A percentile compares a stretch with the other conserved stretches of the same genome.
phyloP scores from a whole-genome alignment of 257 asterid species.

The Solanum acaule region DNA sequence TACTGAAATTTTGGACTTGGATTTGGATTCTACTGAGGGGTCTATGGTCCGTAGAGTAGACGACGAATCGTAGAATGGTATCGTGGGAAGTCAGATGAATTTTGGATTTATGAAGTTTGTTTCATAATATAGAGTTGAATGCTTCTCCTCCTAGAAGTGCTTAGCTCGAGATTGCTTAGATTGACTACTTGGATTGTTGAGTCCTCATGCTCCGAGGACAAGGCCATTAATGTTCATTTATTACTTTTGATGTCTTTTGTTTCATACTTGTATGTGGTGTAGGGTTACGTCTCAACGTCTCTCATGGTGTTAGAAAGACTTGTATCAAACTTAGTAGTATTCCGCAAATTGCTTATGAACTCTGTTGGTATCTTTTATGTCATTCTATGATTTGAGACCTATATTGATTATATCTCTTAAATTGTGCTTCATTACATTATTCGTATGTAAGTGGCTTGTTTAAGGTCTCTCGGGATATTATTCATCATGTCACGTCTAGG shows the following conservation, averaged over 20 bases:
- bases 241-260: neutral
- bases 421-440: neutral
- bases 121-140: neutral
- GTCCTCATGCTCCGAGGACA: neutral
- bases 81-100: neutral
- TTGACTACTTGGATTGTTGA: neutral
- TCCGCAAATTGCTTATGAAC: neutral
- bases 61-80: neutral
- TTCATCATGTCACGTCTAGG: neutral
- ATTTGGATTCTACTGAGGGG: neutral
- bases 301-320: neutral
- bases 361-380: neutral
- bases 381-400: neutral
- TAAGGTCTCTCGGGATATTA: neutral
- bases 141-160: neutral
- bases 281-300: neutral
- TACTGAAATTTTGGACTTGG: neutral
- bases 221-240: neutral
- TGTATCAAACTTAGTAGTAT: neutral
- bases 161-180: neutral
- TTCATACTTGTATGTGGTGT: neutral
- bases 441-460: neutral
- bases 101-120: neutral
- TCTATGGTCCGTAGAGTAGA: neutral
- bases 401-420: too few species aligned